Evolutionary conservation across 2,329 filamentous ascomycete species (phyloP).

Genomic region (Ampelomyces quisqualis): DNA sequence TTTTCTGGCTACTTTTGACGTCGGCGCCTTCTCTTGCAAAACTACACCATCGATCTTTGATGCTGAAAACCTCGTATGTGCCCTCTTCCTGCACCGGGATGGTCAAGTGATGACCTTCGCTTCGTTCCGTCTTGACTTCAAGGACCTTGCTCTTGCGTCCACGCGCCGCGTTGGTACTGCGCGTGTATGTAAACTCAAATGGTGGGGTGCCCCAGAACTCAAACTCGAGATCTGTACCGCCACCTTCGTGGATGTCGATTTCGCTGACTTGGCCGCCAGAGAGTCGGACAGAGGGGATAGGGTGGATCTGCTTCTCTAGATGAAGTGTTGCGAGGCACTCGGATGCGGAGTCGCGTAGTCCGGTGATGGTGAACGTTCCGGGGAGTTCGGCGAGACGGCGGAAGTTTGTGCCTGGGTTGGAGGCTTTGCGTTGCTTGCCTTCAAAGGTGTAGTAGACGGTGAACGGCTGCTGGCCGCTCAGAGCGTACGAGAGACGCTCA

Average conservation of each 20-base stretch:
- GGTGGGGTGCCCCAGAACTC: slow-evolving; percentile 94
- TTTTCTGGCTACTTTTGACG: slow-evolving; percentile 43
- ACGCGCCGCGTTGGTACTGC: slow-evolving; percentile 77
- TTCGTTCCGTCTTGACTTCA: slow-evolving; percentile 86
- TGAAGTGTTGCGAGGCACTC: slow-evolving; percentile 80
- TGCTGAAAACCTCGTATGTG: slow-evolving; percentile 94
- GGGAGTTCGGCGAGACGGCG: slow-evolving; percentile 89
- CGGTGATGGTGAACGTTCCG: slow-evolving; percentile 83
- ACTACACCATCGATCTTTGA: slow-evolving; percentile 89
- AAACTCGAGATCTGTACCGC: slow-evolving; percentile 88
- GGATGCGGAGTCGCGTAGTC: slow-evolving; percentile 81
- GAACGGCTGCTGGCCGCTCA: slow-evolving; percentile 89
- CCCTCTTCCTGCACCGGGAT: slow-evolving; percentile 89
- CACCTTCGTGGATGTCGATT: slow-evolving; percentile 95
- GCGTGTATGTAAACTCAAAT: slow-evolving; percentile 96
- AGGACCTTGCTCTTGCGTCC: slow-evolving; percentile 66
- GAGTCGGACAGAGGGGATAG: slow-evolving; percentile 87
- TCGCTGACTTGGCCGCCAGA: slow-evolving; percentile 77
- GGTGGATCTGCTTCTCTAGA: slow-evolving; percentile 81
- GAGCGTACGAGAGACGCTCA: slow-evolving; percentile 87
- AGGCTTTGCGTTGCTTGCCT: slow-evolving; percentile 73
- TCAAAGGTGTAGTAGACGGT: slow-evolving; percentile 91
- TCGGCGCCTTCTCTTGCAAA: slow-evolving; percentile 70
- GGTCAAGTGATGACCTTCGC: slow-evolving; percentile 76
- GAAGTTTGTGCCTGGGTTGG: slow-evolving; percentile 78